A percentile compares a stretch with the other conserved stretches of the same genome.
Conservation (phyloP, 176 grass and related monocot species). For the Carex parvula region DNA sequence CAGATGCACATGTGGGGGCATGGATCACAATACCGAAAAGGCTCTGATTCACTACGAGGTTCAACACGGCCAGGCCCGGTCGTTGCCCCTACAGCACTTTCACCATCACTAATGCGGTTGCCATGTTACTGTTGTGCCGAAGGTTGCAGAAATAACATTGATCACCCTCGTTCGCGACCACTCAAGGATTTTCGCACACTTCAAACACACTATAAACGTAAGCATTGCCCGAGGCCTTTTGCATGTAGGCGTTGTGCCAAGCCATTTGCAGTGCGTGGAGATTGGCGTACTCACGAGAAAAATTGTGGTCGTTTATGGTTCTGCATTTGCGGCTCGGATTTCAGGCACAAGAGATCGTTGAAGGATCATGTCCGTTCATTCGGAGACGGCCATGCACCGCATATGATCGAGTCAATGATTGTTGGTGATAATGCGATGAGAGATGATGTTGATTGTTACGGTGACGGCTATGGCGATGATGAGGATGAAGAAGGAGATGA, state of each 20-base stretch:
- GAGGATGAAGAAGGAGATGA: constrained; percentile 20
- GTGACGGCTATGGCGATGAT: constrained; percentile 13
- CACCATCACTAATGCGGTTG: constrained; percentile 49
- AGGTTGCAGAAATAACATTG: constrained; percentile 77
- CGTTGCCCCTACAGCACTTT: not conserved
- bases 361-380: constrained; percentile 66
- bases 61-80: constrained; percentile 26
- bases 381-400: constrained; percentile 74
- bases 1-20: constrained; percentile 99
- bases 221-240: constrained; percentile 75
- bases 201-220: constrained; percentile 83
- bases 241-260: constrained; percentile 75
- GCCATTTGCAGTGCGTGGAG: constrained; percentile 77
- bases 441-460: constrained; percentile 28
- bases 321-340: constrained; percentile 91
- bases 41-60: constrained; percentile 57
- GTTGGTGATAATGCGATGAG: constrained; percentile 24
- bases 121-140: constrained; percentile 92
- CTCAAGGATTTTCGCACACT: constrained; percentile 92
- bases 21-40: constrained; percentile 81
- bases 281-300: constrained; percentile 94
- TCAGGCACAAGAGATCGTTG: constrained; percentile 75
- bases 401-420: constrained; percentile 61
- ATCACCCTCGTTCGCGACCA: constrained; percentile 60
- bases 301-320: constrained; percentile 93